These are phyloP conservation scores for Rhododendron kiyosumense DNA, from an alignment of 148 eudicot species.

Conservation along the genomic window DNA sequence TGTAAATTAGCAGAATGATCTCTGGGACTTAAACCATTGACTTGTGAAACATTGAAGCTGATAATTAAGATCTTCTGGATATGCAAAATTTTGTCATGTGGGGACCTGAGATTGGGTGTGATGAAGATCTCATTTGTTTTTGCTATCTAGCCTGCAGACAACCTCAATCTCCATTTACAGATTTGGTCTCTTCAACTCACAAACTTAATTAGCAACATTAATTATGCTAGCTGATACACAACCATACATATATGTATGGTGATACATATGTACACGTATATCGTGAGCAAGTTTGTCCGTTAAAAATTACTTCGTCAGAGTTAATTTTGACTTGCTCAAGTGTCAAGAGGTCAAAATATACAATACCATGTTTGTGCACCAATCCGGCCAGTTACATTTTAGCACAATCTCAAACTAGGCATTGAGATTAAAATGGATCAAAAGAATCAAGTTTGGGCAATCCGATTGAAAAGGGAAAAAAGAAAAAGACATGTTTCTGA, in stretches of 20 bases:
- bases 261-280: no score
- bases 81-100: conserved; percentile 13
- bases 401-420: no score
- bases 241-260: no score
- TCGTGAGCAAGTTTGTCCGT: no score
- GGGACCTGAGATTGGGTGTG: conserved; percentile 3
- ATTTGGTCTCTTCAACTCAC: conserved; percentile 7
- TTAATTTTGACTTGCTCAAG: not conserved
- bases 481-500: no score
- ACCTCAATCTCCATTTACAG: conserved; percentile 11
- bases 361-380: no score
- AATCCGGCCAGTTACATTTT: no score
- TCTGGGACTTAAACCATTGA: not conserved
- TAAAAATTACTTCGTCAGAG: no score
- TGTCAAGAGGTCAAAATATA: no score
- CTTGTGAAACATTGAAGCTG: not conserved
- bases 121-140: not conserved
- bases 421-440: not conserved
- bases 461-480: no score
- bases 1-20: not conserved
- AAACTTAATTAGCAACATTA: not conserved
- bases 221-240: not conserved
- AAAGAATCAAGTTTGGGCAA: not conserved
- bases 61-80: conserved; percentile 1
- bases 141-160: not conserved